Evolutionary conservation across 495 filamentous ascomycete species (phyloP).

Genomic region (Pseudomonodictys pantanalensis): DNA sequence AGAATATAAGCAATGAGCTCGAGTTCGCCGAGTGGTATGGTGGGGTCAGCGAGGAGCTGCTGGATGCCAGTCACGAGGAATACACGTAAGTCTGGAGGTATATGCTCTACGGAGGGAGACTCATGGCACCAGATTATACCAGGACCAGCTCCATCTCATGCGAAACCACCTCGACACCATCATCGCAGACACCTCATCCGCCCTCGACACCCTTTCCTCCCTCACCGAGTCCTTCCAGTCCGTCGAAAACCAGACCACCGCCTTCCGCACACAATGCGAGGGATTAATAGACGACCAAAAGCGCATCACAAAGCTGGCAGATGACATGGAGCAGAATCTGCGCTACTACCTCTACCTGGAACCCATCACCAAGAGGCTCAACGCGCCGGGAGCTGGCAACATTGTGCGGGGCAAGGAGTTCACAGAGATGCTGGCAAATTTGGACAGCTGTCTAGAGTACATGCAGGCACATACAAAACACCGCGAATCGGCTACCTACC

Average conservation of each 20-base stretch:
- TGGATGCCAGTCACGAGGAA: conserved; percentile 78
- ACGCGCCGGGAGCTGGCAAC: conserved; percentile 84
- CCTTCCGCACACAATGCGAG: conserved; percentile 88
- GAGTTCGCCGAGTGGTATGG: conserved; percentile 63
- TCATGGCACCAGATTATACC: conserved; percentile 57
- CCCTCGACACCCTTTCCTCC: conserved; percentile 68
- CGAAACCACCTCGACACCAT: conserved; percentile 78
- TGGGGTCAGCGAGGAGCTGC: conserved; percentile 60
- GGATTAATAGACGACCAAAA: conserved; percentile 75
- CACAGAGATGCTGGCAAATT: conserved; percentile 74
- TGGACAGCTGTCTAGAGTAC: conserved; percentile 86
- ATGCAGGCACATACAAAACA: conserved; percentile 80
- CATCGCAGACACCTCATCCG: conserved; percentile 67
- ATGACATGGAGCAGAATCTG: conserved; percentile 78
- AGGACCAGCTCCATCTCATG: conserved; percentile 74
- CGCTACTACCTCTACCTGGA: conserved; percentile 91
- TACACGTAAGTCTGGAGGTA: conserved; percentile 63
- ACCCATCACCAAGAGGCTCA: conserved; percentile 81
- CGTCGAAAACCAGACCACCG: conserved; percentile 85
- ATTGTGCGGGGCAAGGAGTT: conserved; percentile 78
- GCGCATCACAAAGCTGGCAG: conserved; percentile 69
- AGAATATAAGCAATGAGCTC: conserved; percentile 48
- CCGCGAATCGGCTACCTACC: conserved; percentile 80
- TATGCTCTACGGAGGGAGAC: conserved; percentile 8
- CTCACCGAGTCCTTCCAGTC: conserved; percentile 78